These are phyloP conservation scores for Ogataea neopini DNA, from an alignment of 805 yeast species.

Conservation along the genomic window DNA sequence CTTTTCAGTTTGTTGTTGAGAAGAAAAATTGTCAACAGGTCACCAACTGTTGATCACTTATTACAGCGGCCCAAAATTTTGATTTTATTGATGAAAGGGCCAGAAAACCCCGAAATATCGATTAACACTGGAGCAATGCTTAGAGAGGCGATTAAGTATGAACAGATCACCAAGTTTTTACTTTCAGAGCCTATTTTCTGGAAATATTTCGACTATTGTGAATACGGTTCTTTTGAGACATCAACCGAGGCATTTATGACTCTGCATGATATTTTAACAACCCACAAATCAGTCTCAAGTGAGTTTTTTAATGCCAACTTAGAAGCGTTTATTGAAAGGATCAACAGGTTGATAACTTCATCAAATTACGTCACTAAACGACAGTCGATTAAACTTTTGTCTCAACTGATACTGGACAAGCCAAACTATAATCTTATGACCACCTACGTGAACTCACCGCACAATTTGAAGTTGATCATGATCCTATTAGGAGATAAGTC, in stretches of 20 bases:
- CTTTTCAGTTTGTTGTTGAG: slow-evolving; percentile 76
- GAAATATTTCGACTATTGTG: slow-evolving; percentile 80
- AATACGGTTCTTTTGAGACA: slow-evolving; percentile 77
- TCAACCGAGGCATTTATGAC: slow-evolving; percentile 90
- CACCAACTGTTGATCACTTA: slow-evolving; percentile 87
- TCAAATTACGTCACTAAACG: slow-evolving; percentile 90
- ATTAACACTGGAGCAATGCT: slow-evolving; percentile 75
- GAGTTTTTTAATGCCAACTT: slow-evolving; percentile 67
- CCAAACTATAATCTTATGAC: slow-evolving; percentile 73
- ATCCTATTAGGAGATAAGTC: slow-evolving; percentile 82
- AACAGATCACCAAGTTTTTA: slow-evolving; percentile 61
- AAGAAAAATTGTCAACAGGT: slow-evolving; percentile 71
- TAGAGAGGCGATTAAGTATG: slow-evolving; percentile 82
- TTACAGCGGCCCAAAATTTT: slow-evolving; percentile 66
- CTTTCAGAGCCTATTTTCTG: slow-evolving; percentile 66
- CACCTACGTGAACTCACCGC: slow-evolving; percentile 75
- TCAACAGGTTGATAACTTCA: slow-evolving; percentile 71
- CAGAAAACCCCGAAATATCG: slow-evolving; percentile 73
- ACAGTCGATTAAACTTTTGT: slow-evolving; percentile 77
- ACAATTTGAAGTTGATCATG: slow-evolving; percentile 86
- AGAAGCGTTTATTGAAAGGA: slow-evolving; percentile 55
- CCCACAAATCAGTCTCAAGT: slow-evolving; percentile 66
- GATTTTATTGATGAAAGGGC: slow-evolving; percentile 62
- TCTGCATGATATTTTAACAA: slow-evolving; percentile 63
- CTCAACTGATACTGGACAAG: slow-evolving; percentile 69